Conservation (phyloP, 176 grass and related monocot species). For the Aegilops sharonensis region DNA sequence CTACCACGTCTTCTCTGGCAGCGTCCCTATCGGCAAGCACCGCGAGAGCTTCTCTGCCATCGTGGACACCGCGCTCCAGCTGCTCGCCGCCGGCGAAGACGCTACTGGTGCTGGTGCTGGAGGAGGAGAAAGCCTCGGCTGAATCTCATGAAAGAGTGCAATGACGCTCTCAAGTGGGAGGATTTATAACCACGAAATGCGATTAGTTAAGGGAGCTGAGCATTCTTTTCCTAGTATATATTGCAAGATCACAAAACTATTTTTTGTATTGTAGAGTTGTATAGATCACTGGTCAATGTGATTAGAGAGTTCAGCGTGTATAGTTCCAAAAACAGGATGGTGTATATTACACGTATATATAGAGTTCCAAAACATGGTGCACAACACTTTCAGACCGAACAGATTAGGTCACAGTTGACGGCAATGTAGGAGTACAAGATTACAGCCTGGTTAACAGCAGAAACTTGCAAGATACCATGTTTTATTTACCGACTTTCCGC, state of each 20-base stretch:
- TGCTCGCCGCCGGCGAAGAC: conserved; percentile 25
- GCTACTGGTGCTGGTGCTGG: background rate
- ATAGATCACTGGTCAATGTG: background rate
- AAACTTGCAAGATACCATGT: background rate
- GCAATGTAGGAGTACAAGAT: background rate
- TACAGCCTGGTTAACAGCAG: background rate
- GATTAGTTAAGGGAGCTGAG: background rate
- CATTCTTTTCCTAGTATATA: background rate
- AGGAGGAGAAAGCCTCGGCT: background rate
- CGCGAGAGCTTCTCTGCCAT: conserved; percentile 36
- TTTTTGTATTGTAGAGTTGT: background rate
- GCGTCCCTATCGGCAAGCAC: conserved; percentile 57
- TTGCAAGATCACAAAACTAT: background rate
- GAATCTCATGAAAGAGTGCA: background rate
- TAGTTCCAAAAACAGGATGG: background rate
- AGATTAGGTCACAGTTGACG: background rate
- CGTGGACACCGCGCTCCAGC: conserved; percentile 42
- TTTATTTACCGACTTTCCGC: background rate
- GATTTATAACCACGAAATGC: background rate
- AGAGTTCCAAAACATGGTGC: too few species aligned
- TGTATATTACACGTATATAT: background rate
- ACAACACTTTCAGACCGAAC: background rate
- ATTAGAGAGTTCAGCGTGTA: background rate
- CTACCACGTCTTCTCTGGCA: conserved; percentile 74
- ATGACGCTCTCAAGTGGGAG: too few species aligned